Evolutionary conservation across 495 filamentous ascomycete genomes (phyloP), one percentile per base, ranked within the genome.

Genomic region (Neurospora sp.): DNA sequence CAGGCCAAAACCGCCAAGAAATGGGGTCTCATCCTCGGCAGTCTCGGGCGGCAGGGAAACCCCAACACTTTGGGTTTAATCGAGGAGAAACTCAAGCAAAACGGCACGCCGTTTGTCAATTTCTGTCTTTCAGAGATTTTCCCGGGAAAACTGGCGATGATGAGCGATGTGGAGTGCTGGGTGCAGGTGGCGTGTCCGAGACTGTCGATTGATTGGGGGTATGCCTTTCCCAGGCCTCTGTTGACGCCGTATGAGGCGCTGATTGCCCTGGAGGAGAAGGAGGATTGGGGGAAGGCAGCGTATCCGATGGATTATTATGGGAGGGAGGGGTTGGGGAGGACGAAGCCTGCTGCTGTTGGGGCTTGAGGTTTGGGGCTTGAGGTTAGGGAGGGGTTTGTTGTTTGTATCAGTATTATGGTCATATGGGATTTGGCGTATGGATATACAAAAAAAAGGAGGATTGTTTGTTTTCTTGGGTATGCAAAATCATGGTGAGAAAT

Each of bases 231-330:
- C 5, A 85, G 92, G 40, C 96, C 96, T 40, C 78, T 99, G 75
- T 79, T 99, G 78, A 98, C 94, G 69, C 95, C 96, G 14, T 98
- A 98, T 75, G 96, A 99, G 82, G 96, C 96, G 37, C 85, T 98
- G 70, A 90, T 99, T 71, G 96, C 93, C 41, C 81, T 99, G 62
- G 93, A 91, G 5, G 88, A 89, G 71, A 88, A 86, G 76, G 86
- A 95, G 73, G 90, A 90, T 71, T 97, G 95, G 95, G 87, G 88
- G 12, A 84, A 84, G 69, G 91, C 89, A 5, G 87, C 94, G n/a
- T 99, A 99, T 82, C 93, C 93, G 6, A 99, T 99, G 96, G 94
- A 98, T 82, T 99, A 96, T 75, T 99, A 99, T 85, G 93, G 90
- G 0, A 96, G 92, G 80, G 93, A 97, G 14, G 96, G 96, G 0